Evolutionary conservation across 441 rosid genomes (phyloP).

Genomic region (Croton setiger): DNA sequence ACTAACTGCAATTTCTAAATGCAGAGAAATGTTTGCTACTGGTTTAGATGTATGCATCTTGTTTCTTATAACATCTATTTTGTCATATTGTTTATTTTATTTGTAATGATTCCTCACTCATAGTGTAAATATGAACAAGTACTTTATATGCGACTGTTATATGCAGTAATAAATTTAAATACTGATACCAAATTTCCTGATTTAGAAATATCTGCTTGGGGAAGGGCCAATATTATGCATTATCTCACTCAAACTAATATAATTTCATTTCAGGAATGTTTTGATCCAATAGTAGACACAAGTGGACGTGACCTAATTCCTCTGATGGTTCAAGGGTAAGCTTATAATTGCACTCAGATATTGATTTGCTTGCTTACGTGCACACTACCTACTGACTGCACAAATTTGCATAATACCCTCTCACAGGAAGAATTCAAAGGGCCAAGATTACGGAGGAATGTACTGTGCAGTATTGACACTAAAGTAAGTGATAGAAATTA

Average conservation of each 20-base stretch:
- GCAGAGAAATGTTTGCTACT: background rate
- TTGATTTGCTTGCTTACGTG: background rate
- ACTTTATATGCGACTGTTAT: background rate
- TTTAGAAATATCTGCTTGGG: background rate
- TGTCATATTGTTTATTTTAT: background rate
- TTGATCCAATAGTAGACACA: slow-evolving; percentile 77
- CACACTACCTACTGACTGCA: background rate
- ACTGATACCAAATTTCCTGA: background rate
- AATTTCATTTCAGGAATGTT: slow-evolving; percentile 67
- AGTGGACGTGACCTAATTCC: slow-evolving; percentile 90
- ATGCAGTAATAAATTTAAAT: background rate
- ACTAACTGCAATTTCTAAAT: background rate
- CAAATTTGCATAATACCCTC: background rate
- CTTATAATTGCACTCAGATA: background rate
- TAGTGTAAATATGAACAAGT: background rate
- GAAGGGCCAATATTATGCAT: background rate
- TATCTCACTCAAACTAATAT: slow-evolving; percentile 2
- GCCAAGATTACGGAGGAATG: slow-evolving; percentile 97
- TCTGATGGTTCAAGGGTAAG: slow-evolving; percentile 94
- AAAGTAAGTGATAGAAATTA: slow-evolving; percentile 46
- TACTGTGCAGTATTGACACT: slow-evolving; percentile 69
- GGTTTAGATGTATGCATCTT: background rate
- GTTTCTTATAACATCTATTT: background rate
- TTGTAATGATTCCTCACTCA: background rate
- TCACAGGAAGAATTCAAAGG: slow-evolving; percentile 82